phyloP scores from a whole-genome alignment of 495 filamentous ascomycete genomes.

The Tuber borchii region DNA sequence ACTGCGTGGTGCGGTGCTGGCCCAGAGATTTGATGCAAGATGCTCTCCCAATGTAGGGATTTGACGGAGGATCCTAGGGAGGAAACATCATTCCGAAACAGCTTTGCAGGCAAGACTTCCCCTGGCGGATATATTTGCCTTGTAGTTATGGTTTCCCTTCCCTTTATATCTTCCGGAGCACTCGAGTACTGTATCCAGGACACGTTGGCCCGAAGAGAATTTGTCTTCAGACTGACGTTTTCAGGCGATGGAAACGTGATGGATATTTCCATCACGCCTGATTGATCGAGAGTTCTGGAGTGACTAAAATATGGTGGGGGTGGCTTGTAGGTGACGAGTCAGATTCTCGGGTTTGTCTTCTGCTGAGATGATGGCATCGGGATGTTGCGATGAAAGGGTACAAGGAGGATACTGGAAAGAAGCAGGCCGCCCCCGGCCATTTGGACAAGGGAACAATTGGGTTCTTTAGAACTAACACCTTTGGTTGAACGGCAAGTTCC shows the following conservation, averaged over 20 bases:
- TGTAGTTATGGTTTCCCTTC: not conserved
- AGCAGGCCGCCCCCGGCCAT: not conserved
- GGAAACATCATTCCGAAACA: not conserved
- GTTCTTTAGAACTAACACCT: not conserved
- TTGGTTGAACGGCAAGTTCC: not conserved
- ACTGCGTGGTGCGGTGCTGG: not conserved
- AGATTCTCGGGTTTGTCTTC: not conserved
- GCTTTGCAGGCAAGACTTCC: not conserved
- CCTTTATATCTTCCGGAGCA: not conserved
- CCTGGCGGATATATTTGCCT: not conserved
- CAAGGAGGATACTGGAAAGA: not conserved
- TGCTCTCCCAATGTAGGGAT: not conserved
- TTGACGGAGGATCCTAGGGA: not conserved
- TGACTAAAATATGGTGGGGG: not conserved
- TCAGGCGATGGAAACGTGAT: not conserved
- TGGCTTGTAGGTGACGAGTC: not conserved
- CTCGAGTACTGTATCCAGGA: not conserved
- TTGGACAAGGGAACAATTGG: not conserved
- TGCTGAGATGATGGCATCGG: not conserved
- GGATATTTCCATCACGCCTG: not conserved
- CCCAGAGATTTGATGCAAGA: not conserved
- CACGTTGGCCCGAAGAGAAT: not conserved
- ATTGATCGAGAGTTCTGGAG: not conserved
- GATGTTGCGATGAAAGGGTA: not conserved
- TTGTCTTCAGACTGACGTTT: conserved; percentile 1